Conservation (phyloP, 2,329 filamentous ascomycete species). For the Bertia moriformis region DNA sequence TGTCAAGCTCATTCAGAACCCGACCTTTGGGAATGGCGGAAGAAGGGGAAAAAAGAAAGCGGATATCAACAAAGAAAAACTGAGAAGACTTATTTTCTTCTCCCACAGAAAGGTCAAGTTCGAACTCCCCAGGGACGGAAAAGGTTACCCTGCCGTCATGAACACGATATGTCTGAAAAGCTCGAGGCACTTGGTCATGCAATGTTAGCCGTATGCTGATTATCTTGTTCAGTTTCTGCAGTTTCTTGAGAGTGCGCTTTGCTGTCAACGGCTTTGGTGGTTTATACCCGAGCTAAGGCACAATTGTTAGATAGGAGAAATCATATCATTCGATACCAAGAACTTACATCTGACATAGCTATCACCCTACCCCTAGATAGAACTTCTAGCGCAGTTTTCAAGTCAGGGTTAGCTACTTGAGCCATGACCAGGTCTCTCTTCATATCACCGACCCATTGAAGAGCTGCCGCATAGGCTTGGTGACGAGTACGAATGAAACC, state of each 20-base stretch:
- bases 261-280: slow-evolving; percentile 34
- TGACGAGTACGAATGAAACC: neutral
- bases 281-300: slow-evolving; percentile 33
- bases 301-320: too few relatives aligned
- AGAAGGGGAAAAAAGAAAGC: slow-evolving; percentile 40
- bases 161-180: slow-evolving; percentile 36
- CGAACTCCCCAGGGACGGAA: slow-evolving; percentile 38
- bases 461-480: slow-evolving; percentile 9
- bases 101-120: slow-evolving; percentile 46
- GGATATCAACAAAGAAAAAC: slow-evolving; percentile 49
- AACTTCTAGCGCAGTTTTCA: slow-evolving; percentile 43
- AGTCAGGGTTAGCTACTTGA: slow-evolving; percentile 48
- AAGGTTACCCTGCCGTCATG: slow-evolving; percentile 47
- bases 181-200: slow-evolving; percentile 37
- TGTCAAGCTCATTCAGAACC: slow-evolving; percentile 33
- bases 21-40: slow-evolving; percentile 30
- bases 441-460: slow-evolving; percentile 29
- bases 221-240: slow-evolving; percentile 41
- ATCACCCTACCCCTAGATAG: slow-evolving; percentile 36
- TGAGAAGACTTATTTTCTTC: slow-evolving; percentile 38
- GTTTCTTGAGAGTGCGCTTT: slow-evolving; percentile 33
- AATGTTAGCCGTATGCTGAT: slow-evolving; percentile 40
- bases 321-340: too few relatives aligned
- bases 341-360: slow-evolving; percentile 34
- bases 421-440: slow-evolving; percentile 34